Base-by-base conservation (phyloP, 2,329 filamentous ascomycete genomes). In the Pseudocercospora fuligena region DNA sequence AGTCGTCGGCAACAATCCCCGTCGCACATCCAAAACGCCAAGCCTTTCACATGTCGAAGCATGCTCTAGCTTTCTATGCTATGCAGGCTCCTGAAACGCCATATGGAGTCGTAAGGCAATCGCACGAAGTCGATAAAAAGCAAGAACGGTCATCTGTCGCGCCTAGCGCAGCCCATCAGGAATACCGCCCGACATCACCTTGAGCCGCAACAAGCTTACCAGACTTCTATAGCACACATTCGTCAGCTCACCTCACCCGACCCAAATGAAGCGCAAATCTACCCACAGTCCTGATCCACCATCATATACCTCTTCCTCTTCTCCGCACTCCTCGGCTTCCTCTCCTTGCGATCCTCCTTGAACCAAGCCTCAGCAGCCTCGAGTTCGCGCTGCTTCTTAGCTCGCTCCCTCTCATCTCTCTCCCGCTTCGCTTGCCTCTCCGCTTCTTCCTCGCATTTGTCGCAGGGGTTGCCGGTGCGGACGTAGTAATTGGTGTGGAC, bases 341-440 rank as follows among this genome's bases (percentile, higher is more conserved):
- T 57, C 47, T 23, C 51, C 49, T 63, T 57, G 1, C 60, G 19
- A 14, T 16, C 31, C 21, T 63, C 49, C 60, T 63, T 57, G 3
- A 40, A 63, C 60, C 60, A 54, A 27, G 14, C 43, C 36, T 19
- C 40, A 36, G 12, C 25, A 9, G 8, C 40, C 14, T 51, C 40
- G 9, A 23, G 14, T 9, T 51, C 21, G 19, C 47, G 19, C 47
- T 27, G 19, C 47, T 51, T 27, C 47, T 27, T 51, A 11, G 47
- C 47, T 4, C 43, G 23, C 40, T 51, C 43, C 43, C 59, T 29
- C 43, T 61, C 36, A 27, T 33, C 19, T 43, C 46, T 47, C 23
- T 29, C 40, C 14, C 25, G 14, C 36, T 27, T 47, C 59, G 31
- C 59, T 21, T n/a, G 31, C 23, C 43, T 49, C 14, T 61, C 40